phyloP scores from a whole-genome alignment of 768 basidiomycete genomes.

The Astraeus odoratus region DNA sequence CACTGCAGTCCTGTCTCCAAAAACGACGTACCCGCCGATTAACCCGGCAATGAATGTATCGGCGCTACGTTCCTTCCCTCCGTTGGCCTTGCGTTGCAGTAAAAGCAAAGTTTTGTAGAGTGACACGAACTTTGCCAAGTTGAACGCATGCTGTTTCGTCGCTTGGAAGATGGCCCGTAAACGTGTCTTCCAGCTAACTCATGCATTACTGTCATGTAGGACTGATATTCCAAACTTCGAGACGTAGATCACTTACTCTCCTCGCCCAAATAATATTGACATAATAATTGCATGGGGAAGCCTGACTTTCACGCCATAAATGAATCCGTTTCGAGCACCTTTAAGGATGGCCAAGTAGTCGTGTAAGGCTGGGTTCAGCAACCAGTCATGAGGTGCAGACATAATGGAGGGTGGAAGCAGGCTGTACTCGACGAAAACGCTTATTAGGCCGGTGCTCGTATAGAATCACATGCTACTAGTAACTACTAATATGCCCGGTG shows the following conservation, averaged over 20 bases:
- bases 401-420: no score
- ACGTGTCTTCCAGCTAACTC: slow-evolving; percentile 63
- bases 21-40: slow-evolving; percentile 85
- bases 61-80: slow-evolving; percentile 70
- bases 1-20: slow-evolving; percentile 79
- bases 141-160: slow-evolving; percentile 85
- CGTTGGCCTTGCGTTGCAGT: slow-evolving; percentile 72
- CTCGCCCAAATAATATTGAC: slow-evolving; percentile 89
- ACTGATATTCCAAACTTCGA: not conserved
- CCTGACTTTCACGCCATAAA: slow-evolving; percentile 85
- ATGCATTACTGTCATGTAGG: not conserved
- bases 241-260: no score
- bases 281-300: slow-evolving; percentile 97
- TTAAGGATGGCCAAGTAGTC: slow-evolving; percentile 90
- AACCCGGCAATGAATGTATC: slow-evolving; percentile 94
- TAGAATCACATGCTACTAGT: no score
- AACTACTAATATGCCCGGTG: no score
- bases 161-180: slow-evolving; percentile 65
- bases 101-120: slow-evolving; percentile 85
- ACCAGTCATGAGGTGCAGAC: slow-evolving; percentile 19
- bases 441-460: no score
- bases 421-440: no score
- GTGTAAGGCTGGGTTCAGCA: slow-evolving; percentile 68
- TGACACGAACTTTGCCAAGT: slow-evolving; percentile 90
- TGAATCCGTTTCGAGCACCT: slow-evolving; percentile 85